Evolutionary conservation across 73 alveolate genomes (phyloP), one percentile per base, ranked within the genome.

Genomic region (Tetrahymena thermophila): DNA sequence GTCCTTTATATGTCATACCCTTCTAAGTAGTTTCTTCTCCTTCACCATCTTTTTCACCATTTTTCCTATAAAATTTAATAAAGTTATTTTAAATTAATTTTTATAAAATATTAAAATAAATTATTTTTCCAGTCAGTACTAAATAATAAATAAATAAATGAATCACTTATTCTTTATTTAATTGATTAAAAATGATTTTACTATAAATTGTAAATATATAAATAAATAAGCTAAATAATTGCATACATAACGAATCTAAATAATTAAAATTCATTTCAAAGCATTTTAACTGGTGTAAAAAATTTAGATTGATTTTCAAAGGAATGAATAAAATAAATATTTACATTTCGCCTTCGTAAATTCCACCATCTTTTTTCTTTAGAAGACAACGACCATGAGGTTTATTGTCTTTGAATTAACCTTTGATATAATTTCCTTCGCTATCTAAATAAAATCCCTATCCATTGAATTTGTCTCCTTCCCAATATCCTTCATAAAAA

Each of bases 401-500:
- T 25, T 71, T 71, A 31, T 71, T 71, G 17, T 71, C 89, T n/a
- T 71, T 71, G 37, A 71, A 71, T 31, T 71, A 71, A 28, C 89
- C 89, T 25, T 71, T 71, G 89, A 71, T 71, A 71, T 71, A 71
- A 71, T 71, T 71, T 71, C 89, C 89, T 28, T 71, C 89, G 11
- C 89, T 71, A 34, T 71, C 89, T 28, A 71, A 31, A n/a, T 71
- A 71, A 34, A 71, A 71, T 95, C 97, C 85, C 97, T 94, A 35
- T 56, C 97, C 97, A 95, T 95, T 58, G 40, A 93, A 93, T 84
- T 84, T 19, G 55, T 31, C 94, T n/a, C 38, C 35, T 35, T 37
- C 44, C 97, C 97, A 95, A 25, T 95, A 58, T 8, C 97, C 97
- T 58, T 84, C 93, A 85, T 84, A 97, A 25, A 95, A 35, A 89